Conservation (phyloP, 2,329 filamentous ascomycete genomes). For the Neonectria punicea region DNA sequence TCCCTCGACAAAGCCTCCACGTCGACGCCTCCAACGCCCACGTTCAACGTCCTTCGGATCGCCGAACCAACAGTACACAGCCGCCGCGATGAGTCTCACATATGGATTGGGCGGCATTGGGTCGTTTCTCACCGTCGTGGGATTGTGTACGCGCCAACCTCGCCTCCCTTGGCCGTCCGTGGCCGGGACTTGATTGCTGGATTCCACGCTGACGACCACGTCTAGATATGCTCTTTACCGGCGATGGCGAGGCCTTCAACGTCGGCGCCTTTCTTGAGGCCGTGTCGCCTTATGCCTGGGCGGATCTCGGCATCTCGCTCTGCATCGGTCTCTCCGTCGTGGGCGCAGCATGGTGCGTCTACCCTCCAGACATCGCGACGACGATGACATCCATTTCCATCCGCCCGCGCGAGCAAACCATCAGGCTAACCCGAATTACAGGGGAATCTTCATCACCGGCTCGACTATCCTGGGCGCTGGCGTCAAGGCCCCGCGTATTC, state of each 20-base stretch:
- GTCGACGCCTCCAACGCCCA: slow-evolving; percentile 36
- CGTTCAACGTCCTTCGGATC: slow-evolving; percentile 26
- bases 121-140: slow-evolving; percentile 76
- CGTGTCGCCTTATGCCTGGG: slow-evolving; percentile 95
- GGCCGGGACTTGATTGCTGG: slow-evolving; percentile 10
- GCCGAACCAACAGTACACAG: slow-evolving; percentile 38
- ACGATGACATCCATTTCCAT: slow-evolving; percentile 15
- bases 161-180: slow-evolving; percentile 17
- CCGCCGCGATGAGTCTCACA: slow-evolving; percentile 72
- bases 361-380: slow-evolving; percentile 21
- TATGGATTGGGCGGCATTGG: slow-evolving; percentile 77
- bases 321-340: slow-evolving; percentile 98
- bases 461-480: slow-evolving; percentile 97
- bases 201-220: slow-evolving; percentile 30
- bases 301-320: slow-evolving; percentile 86
- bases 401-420: background rate
- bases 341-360: slow-evolving; percentile 89
- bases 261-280: slow-evolving; percentile 95
- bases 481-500: slow-evolving; percentile 95
- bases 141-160: slow-evolving; percentile 73
- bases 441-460: slow-evolving; percentile 99
- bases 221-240: slow-evolving; percentile 97
- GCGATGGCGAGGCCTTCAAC: slow-evolving; percentile 95
- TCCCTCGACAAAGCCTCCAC: slow-evolving; percentile 26
- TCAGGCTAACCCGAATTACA: slow-evolving; percentile 52